Evolutionary conservation across 495 filamentous ascomycete genomes (phyloP), one percentile per base, ranked within the genome.

Genomic region (Barbatosphaeria neglecta): DNA sequence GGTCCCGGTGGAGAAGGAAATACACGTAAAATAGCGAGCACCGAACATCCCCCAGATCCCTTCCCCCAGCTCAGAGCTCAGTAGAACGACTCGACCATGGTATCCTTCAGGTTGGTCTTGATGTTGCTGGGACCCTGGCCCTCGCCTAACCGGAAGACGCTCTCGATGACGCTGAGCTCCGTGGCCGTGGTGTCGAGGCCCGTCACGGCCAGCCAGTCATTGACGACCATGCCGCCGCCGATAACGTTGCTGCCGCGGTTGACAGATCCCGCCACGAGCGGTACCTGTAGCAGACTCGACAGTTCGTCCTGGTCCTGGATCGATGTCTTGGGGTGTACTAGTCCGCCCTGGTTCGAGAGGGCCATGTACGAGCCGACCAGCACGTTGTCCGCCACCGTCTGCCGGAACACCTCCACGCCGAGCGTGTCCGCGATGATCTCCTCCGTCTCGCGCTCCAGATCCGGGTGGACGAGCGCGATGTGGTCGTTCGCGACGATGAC

Each of bases 251-350:
- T 85, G 27, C 92, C 93, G 47, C 92, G 78, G 67, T 98, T 98
- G 18, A 98, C 83, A 57, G 78, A 85, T 24, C 92, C 92, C 0
- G 92, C 92, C 2, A 98, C 92, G 2, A 98, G 78, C 9, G 92
- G 92, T 41, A 98, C 90, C 68, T 97, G 92, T 51, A 98, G 76
- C 59, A 98, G 70, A 53, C 82, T 87, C 51, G 82, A 88, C 50
- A 98, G 83, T 72, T 98, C 92, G 63, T 97, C 92, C 69, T 98
- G 92, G 64, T 98, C 92, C 62, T 93, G 86, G 63, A 97, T 89
- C 45, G 76, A 82, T 33, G 92, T 98, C 71, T 94, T 95, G 47
- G 92, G 92, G 65, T 97, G 93, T 31, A 98, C 93, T 53, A 98
- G 81, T 3, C 93, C 93, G 57, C 92, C 92, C 62, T 90, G 88